A percentile compares a stretch with the other conserved stretches of the same genome.
These are phyloP conservation scores for Rhizopogon roseolus DNA, from an alignment of 768 basidiomycete species.

Conservation along the genomic window DNA sequence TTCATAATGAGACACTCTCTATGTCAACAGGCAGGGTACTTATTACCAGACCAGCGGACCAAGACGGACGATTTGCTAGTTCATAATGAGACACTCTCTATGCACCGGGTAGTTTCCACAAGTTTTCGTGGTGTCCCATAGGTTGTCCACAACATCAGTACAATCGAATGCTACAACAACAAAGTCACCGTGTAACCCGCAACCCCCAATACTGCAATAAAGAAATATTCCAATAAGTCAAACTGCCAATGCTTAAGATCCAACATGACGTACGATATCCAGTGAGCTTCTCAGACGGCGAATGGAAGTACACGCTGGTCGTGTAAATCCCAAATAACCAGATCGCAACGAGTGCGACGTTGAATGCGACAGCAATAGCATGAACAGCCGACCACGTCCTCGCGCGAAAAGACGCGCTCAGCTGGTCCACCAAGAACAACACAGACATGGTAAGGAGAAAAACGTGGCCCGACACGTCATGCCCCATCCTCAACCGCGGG, in stretches of 20 bases:
- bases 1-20: too few species aligned
- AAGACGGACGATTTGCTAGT: too few species aligned
- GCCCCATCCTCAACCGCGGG: slow-evolving; percentile 72
- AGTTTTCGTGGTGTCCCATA: too few species aligned
- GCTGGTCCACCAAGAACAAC: slow-evolving; percentile 75
- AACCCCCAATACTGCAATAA: slow-evolving; percentile 31
- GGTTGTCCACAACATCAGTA: not conserved
- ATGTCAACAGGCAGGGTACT: too few species aligned
- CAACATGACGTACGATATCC: slow-evolving; percentile 64
- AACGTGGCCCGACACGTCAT: slow-evolving; percentile 92
- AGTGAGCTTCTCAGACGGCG: slow-evolving; percentile 80
- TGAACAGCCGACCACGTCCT: slow-evolving; percentile 40
- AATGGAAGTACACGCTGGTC: slow-evolving; percentile 89
- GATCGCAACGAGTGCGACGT: slow-evolving; percentile 45
- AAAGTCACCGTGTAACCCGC: slow-evolving; percentile 29
- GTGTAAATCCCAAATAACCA: slow-evolving; percentile 76
- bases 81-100: too few species aligned
- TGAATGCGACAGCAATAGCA: slow-evolving; percentile 40
- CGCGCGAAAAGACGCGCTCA: slow-evolving; percentile 48
- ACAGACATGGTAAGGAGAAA: slow-evolving; percentile 81
- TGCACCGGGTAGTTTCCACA: too few species aligned
- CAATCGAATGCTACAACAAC: slow-evolving; percentile 5
- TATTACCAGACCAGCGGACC: too few species aligned
- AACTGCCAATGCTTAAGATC: not conserved
- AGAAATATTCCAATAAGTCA: slow-evolving; percentile 4